Evolutionary conservation across 2,329 filamentous ascomycete species (phyloP).

Genomic region (Fusarium sp.): DNA sequence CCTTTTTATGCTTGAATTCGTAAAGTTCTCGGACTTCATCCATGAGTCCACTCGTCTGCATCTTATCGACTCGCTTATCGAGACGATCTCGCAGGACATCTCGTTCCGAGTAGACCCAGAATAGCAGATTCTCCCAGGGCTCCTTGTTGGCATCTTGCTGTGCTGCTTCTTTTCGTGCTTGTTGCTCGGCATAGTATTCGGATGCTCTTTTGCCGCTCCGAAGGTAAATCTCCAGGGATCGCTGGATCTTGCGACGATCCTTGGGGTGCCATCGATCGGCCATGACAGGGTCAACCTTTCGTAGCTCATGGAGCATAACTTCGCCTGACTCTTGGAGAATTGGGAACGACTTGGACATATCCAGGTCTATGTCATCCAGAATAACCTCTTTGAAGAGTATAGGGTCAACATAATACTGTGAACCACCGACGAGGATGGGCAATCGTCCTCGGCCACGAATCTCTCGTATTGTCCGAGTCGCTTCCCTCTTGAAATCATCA

Average conservation of each 20-base stretch:
- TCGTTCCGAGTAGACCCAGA: conserved; percentile 86
- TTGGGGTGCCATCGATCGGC: conserved; percentile 94
- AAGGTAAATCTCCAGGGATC: conserved; percentile 90
- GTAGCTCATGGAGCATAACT: conserved; percentile 76
- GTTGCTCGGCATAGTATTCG: conserved; percentile 86
- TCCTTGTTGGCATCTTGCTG: conserved; percentile 36
- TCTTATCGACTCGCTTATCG: conserved; percentile 81
- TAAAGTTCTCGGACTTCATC: conserved; percentile 61
- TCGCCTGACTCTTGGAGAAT: conserved; percentile 79
- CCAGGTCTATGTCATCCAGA: conserved; percentile 52
- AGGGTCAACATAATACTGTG: conserved; percentile 93
- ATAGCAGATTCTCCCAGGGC: conserved; percentile 71
- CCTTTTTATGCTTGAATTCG: conserved; percentile 50
- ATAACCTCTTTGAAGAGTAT: conserved; percentile 80
- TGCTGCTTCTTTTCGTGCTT: conserved; percentile 50
- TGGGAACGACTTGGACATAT: conserved; percentile 62
- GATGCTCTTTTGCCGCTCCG: conserved; percentile 84
- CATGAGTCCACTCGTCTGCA: conserved; percentile 71
- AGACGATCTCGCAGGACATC: conserved; percentile 76
- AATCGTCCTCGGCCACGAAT: conserved; percentile 82
- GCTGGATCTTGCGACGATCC: conserved; percentile 87
- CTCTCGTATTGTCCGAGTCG: conserved; percentile 75
- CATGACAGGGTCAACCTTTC: conserved; percentile 87
- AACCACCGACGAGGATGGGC: conserved; percentile 92
- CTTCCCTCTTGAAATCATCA: conserved; percentile 77